Base-by-base conservation (phyloP, 139 green algal species). In the Tetraselmis chui region DNA sequence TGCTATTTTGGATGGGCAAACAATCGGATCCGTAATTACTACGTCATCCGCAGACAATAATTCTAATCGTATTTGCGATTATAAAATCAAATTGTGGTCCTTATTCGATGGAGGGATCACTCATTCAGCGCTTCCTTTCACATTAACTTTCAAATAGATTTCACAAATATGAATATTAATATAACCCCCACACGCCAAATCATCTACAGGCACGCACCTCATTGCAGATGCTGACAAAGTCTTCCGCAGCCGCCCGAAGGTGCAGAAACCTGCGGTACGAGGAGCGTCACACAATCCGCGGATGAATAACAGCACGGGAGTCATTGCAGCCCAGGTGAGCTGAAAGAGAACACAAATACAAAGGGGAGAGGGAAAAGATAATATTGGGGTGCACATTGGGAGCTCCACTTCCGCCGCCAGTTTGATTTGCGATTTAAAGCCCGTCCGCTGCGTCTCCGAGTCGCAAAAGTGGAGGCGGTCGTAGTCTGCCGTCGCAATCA, bases 241-340 rank as follows among this genome's bases (percentile, higher is more conserved):
- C 93, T 11, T 85, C 85, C 1, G 86, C 85, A 0, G 91, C 92
- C 1, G 85, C 90, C 0, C 94, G 85, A 83, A 96, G 87, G 88
- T 98, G 94, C 77, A 98, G 86, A 78, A 98, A 98, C 85, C 85
- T 89, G 82, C 1, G 76, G n/a, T n/a, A n/a, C n/a, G n/a, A n/a
- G n/a, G n/a, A n/a, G n/a, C n/a, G n/a, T n/a, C n/a, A n/a, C n/a
- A n/a, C 2, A 80, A 82, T 28, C 91, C 85, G 85, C 93, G 96
- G 81, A 98, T 98, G 27, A 96, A 87, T 28, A 96, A 84, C 28
- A 91, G 82, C 76, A 93, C 91, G 83, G 94, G 93, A 78, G 88
- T 18, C 45, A 67, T 67, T 18, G 45, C 45, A 67, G 45, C 45
- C 11, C 45, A 67, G 18, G 45, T 5, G 45, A 67, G 45, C 45